phyloP scores from a whole-genome alignment of 2,329 filamentous ascomycete genomes.

The Xylaria sp. region DNA sequence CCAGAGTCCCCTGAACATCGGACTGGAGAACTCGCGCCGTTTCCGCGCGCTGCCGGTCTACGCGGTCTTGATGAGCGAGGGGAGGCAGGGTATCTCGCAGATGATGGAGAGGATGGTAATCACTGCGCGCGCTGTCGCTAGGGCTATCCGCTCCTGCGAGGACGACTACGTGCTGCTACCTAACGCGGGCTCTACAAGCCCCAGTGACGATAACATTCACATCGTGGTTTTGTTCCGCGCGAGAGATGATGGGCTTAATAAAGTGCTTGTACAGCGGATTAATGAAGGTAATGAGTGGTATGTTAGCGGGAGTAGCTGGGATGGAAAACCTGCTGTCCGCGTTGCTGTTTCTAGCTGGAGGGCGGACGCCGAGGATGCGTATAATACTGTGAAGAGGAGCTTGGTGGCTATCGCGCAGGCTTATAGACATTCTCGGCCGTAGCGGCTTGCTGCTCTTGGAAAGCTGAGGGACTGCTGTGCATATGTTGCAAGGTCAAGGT shows the following conservation, averaged over 20 bases:
- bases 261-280: conserved; percentile 74
- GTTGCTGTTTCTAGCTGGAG: conserved; percentile 89
- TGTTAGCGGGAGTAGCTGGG: conserved; percentile 84
- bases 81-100: conserved; percentile 71
- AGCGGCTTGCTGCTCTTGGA: background rate
- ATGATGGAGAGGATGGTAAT: conserved; percentile 79
- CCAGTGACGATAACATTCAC: conserved; percentile 64
- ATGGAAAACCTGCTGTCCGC: conserved; percentile 77
- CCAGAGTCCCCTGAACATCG: conserved; percentile 86
- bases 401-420: conserved; percentile 61
- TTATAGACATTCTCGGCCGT: conserved; percentile 25
- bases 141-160: conserved; percentile 67
- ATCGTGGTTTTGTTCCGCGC: conserved; percentile 84
- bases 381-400: conserved; percentile 71
- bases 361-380: conserved; percentile 75
- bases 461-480: background rate
- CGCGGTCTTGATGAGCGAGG: conserved; percentile 79
- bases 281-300: conserved; percentile 81
- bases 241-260: conserved; percentile 71
- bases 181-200: conserved; percentile 45
- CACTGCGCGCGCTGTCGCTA: conserved; percentile 75
- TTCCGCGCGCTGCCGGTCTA: conserved; percentile 94
- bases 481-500: background rate
- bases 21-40: conserved; percentile 89
- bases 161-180: conserved; percentile 44